Conservation (phyloP, 2,329 filamentous ascomycete genomes). For the Aspergillus hiratsukae region DNA sequence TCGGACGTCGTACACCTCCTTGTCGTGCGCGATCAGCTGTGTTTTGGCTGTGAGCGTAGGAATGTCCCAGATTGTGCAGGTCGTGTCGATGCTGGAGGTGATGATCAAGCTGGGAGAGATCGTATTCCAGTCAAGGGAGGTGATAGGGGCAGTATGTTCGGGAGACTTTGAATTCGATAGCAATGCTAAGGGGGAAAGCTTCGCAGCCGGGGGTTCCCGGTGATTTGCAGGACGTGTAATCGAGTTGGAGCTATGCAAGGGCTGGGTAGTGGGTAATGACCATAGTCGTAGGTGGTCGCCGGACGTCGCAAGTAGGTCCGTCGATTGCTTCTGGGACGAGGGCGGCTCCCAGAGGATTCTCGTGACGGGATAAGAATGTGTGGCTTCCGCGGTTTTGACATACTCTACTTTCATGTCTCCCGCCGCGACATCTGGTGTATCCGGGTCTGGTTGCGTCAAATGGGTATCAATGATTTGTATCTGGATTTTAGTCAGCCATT, state of each 20-base stretch:
- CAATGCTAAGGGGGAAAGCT: conserved; percentile 86
- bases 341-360: conserved; percentile 94
- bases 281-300: conserved; percentile 91
- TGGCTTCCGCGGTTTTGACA: conserved; percentile 89
- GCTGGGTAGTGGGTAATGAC: conserved; percentile 72
- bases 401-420: conserved; percentile 68
- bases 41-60: conserved; percentile 96
- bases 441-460: conserved; percentile 64
- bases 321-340: conserved; percentile 90
- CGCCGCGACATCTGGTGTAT: conserved; percentile 66
- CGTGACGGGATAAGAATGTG: conserved; percentile 95
- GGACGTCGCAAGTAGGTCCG: conserved; percentile 89
- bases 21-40: conserved; percentile 96
- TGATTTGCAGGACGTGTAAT: conserved; percentile 63
- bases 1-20: conserved; percentile 96
- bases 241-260: conserved; percentile 58
- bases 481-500: conserved; percentile 44
- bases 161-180: conserved; percentile 98
- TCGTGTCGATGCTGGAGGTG: conserved; percentile 97
- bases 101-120: conserved; percentile 96
- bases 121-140: conserved; percentile 96
- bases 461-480: conserved; percentile 97
- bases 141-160: conserved; percentile 93
- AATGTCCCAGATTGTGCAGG: conserved; percentile 99
- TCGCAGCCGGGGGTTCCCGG: conserved; percentile 61